Evolutionary conservation across 2,329 filamentous ascomycete genomes (phyloP), one percentile per base, ranked within the genome.

Genomic region (Macroventuria anomochaeta): DNA sequence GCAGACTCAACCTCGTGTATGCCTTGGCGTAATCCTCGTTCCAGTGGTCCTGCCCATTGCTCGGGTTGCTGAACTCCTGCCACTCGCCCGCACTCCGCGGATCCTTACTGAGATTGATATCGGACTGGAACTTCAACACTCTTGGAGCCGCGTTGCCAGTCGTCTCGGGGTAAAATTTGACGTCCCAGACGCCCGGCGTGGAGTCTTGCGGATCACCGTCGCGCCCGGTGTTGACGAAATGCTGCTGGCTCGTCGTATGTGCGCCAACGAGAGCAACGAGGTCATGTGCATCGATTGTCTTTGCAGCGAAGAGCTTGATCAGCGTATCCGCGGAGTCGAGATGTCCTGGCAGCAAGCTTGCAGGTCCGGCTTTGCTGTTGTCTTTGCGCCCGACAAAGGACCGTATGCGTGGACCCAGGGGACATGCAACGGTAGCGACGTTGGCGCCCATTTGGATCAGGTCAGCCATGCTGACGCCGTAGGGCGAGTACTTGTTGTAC

Each of bases 1-100:
- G 75, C 5, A 84, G 66, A 33, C 76, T 79, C 31, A 84, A 71
- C 15, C 81, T 77, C 48, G 81, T 72, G 57, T 83, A 83, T n/a
- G 78, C 79, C 11, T 73, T 68, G 2, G 28, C 21, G n/a, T 49
- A 48, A 23, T 53, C 80, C 73, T 80, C 46, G 26, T 68, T 67
- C 65, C 65, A 69, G 26, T 60, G 61, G 10, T 36, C 40, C 49
- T 69, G 63, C 13, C 54, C 61, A 3, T 39, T 42, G 1, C 18
- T 13, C 20, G 48, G 50, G 15, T 8, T 25, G 2, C 51, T 43
- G 34, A 66, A 66, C 7, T 34, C 17, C 12, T 31, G 10, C 60
- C 71, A 74, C 56, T 74, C 71, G 13, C 53, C 52, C 21, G 31
- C 47, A 7, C 66, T 59, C 8, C 62, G 42, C 12, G 68, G 59